Evolutionary conservation across 1,139 yeast species (phyloP), one percentile per base, ranked within the genome.

Genomic region (Yueomyces sp.): DNA sequence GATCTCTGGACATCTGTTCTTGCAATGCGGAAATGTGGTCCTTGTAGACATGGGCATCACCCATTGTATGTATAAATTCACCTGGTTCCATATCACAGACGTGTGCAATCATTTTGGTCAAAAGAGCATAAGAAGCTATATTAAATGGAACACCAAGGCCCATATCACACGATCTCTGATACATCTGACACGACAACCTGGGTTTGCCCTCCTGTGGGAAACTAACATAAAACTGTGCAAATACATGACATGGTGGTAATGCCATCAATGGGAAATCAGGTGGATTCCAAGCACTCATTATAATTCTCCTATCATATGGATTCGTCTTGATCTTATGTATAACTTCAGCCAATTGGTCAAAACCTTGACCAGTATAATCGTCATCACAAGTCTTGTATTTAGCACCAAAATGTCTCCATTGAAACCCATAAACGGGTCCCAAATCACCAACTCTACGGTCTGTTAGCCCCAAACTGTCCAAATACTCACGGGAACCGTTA

Each of bases 331-430:
- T 69, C 51, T 82, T 84, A 43, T 81, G 69, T 42, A 91, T 85
- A 31, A 91, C 77, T 43, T 85, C 82, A 31, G 77, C 76, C 40
- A 91, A 69, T 66, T 91, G 99, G 59, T 91, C 99, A 44, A 76
- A 81, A 3, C 99, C 99, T 59, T 85, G 72, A 4, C 89, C 91
- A 0, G 81, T 60, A 56, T 91, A 91, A 61, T 91, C 94, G 4
- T 89, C 71, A 49, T 89, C 89, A 57, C 96, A 86, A 45, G 85
- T 87, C 37, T 59, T 69, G 61, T 91, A 91, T 51, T 81, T 76
- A 3, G 98, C 98, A 31, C 98, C 98, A 60, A 93, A 91, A 63
- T 93, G 98, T 56, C 99, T 77, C 99, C 99, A 91, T 64, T 91
- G 99, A 66, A 93, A 91, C 0, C 99, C 99, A 60, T 91, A 91